Conservation (phyloP, 495 filamentous ascomycete species). For the Podospora pseudoanserina region DNA sequence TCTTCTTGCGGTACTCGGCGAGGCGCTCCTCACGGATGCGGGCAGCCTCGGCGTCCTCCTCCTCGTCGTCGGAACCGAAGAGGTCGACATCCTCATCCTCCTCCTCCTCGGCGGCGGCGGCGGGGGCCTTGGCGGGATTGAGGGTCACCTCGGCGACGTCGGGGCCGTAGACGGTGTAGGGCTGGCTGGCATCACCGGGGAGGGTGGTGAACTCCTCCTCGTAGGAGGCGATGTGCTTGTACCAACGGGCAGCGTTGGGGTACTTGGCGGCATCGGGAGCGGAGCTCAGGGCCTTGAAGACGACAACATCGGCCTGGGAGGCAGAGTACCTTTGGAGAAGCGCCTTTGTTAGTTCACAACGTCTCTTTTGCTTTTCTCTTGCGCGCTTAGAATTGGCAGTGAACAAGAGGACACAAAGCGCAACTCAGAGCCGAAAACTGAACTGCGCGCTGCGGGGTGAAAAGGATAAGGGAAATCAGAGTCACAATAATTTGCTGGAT, state of each 20-base stretch:
- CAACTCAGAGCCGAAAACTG: background rate
- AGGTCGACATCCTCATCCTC: constrained; percentile 85
- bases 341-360: constrained; percentile 16
- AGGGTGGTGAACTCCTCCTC: constrained; percentile 87
- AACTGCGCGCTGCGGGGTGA: background rate
- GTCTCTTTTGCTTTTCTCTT: background rate
- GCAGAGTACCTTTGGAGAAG: constrained; percentile 61
- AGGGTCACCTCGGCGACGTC: constrained; percentile 68
- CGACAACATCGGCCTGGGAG: constrained; percentile 92
- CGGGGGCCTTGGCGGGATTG: constrained; percentile 84
- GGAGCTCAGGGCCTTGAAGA: constrained; percentile 81
- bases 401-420: background rate
- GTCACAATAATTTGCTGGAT: constrained; percentile 69
- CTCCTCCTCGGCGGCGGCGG: constrained; percentile 49
- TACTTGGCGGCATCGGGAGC: constrained; percentile 78
- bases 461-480: constrained; percentile 56
- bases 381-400: background rate
- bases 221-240: constrained; percentile 94
- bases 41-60: constrained; percentile 85
- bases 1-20: constrained; percentile 94
- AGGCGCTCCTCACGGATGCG: constrained; percentile 80
- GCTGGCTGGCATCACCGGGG: constrained; percentile 83
- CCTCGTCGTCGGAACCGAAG: constrained; percentile 85
- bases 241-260: constrained; percentile 94
- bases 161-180: constrained; percentile 87